These are phyloP conservation scores for Omphalotus guepiniiformis DNA, from an alignment of 768 basidiomycete genomes.

Conservation along the genomic window DNA sequence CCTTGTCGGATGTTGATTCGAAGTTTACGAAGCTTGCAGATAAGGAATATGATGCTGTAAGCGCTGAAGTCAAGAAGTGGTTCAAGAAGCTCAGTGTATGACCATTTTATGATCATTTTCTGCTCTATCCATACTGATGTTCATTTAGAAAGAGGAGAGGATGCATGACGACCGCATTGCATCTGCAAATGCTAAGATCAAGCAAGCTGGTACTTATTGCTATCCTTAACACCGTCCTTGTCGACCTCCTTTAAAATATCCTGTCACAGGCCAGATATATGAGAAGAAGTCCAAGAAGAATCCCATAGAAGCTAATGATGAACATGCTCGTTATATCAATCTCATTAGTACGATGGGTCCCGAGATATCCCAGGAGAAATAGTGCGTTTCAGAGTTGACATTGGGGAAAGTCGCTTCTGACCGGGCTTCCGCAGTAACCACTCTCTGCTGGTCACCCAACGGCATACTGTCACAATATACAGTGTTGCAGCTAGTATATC, in stretches of 20 bases:
- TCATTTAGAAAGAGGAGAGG: slow-evolving; percentile 71
- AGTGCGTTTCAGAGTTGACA: slow-evolving; percentile 41
- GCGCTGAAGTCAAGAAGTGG: slow-evolving; percentile 76
- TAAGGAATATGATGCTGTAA: slow-evolving; percentile 65
- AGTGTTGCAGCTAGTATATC: slow-evolving; percentile 61
- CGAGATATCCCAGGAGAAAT: slow-evolving; percentile 77
- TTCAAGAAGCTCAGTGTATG: slow-evolving; percentile 78
- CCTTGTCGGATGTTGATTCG: slow-evolving; percentile 61
- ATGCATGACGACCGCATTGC: slow-evolving; percentile 68
- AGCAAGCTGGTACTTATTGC: slow-evolving; percentile 57
- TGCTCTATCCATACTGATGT: background rate
- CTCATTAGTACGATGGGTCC: slow-evolving; percentile 68
- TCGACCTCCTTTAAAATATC: background rate
- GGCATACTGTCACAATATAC: slow-evolving; percentile 54
- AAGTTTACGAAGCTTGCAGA: slow-evolving; percentile 75
- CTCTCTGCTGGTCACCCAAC: slow-evolving; percentile 54
- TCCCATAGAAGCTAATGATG: slow-evolving; percentile 59
- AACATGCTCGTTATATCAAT: slow-evolving; percentile 75
- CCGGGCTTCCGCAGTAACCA: slow-evolving; percentile 60
- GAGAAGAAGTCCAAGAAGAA: slow-evolving; percentile 82
- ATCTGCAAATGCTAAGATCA: slow-evolving; percentile 66
- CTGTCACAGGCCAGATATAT: slow-evolving; percentile 54
- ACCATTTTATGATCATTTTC: slow-evolving; percentile 10
- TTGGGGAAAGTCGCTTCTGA: background rate
- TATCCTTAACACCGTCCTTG: background rate